Conservation (phyloP, 1,284 basidiomycete species). For the Omphalotus olearius region DNA sequence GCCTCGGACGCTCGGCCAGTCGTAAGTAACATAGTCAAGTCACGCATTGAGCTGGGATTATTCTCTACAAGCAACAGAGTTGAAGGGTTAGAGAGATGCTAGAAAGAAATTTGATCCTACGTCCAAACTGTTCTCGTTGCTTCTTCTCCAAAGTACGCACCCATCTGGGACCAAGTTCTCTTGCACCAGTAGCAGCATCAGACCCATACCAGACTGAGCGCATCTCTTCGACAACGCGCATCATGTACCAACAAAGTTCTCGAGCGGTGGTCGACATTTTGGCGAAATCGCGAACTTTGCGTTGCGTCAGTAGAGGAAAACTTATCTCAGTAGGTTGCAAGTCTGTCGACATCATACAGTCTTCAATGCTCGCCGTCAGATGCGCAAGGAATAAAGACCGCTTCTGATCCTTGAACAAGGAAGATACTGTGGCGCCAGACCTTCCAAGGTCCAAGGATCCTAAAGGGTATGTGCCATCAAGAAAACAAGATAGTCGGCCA, state of each 20-base stretch:
- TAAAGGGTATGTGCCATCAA: constrained; percentile 80
- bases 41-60: constrained; percentile 56
- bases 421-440: constrained; percentile 31
- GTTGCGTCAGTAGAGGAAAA: constrained; percentile 53
- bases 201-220: constrained; percentile 66
- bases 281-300: constrained; percentile 62
- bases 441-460: constrained; percentile 49
- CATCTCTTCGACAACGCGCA: constrained; percentile 70
- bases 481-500: constrained; percentile 57
- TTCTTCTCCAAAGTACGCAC: constrained; percentile 55
- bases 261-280: constrained; percentile 64
- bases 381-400: constrained; percentile 46
- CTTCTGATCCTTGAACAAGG: constrained; percentile 47
- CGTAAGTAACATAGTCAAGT: constrained; percentile 66
- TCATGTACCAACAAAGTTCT: constrained; percentile 66
- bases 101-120: constrained; percentile 36
- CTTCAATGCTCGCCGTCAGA: constrained; percentile 26
- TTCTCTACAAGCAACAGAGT: constrained; percentile 37
- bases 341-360: constrained; percentile 27
- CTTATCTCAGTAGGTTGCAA: constrained; percentile 46
- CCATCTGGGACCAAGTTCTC: constrained; percentile 72
- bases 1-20: constrained; percentile 67
- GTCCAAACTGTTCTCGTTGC: constrained; percentile 58
- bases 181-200: constrained; percentile 58
- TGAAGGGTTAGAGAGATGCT: constrained; percentile 8